Percentiles rank a stretch among this genome's conserved stretches.
Evolutionary conservation across 148 eudicot genomes (phyloP).

Genomic region (Rhododendron griersonianum): DNA sequence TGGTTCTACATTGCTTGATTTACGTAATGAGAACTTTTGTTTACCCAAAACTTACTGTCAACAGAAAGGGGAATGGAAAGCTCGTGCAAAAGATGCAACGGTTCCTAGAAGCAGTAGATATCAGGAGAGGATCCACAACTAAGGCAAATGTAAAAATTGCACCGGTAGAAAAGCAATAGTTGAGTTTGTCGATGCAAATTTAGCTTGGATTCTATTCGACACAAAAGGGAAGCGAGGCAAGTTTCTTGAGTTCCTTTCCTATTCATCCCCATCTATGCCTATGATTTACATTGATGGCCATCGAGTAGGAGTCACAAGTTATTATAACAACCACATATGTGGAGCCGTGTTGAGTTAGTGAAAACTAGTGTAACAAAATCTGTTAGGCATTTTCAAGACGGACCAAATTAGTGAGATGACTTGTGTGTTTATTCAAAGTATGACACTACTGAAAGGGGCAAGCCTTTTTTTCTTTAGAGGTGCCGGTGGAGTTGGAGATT

Average conservation of each 20-base stretch:
- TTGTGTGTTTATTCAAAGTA: neutral
- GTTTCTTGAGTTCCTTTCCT: neutral
- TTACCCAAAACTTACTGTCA: neutral
- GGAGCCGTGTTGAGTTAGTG: neutral
- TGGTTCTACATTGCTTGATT: slow-evolving; percentile 1
- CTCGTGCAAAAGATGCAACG: neutral
- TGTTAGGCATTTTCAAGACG: neutral
- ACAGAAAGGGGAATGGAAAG: neutral
- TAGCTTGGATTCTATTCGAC: neutral
- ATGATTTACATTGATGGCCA: neutral
- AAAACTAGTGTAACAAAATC: neutral
- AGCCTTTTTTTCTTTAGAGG: neutral
- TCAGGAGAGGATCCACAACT: neutral
- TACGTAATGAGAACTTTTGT: neutral
- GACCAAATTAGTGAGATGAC: neutral
- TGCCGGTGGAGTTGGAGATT: neutral
- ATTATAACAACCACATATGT: neutral
- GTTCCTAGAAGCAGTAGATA: neutral
- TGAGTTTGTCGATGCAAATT: neutral
- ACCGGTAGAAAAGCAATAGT: neutral
- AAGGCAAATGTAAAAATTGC: neutral
- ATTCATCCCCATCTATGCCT: neutral
- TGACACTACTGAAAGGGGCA: neutral
- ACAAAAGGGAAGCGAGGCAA: neutral
- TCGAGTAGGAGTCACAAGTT: neutral